A percentile compares a stretch with the other conserved stretches of the same genome.
Evolutionary conservation across 495 filamentous ascomycete species (phyloP).

Genomic region (Penicillium silybi): DNA sequence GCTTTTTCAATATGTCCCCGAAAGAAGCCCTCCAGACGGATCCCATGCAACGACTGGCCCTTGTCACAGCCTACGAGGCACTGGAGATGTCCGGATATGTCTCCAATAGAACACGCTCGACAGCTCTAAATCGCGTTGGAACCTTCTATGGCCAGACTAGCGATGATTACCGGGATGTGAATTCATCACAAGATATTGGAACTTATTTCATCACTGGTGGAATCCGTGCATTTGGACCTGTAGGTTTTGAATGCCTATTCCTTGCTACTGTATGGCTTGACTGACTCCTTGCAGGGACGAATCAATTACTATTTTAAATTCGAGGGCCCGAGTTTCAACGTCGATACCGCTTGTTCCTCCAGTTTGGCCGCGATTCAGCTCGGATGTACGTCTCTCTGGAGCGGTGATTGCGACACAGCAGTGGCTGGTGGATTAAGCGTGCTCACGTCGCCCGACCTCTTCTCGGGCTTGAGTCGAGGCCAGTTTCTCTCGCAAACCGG

Average conservation of each 20-base stretch:
- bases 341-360: constrained; percentile 85
- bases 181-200: constrained; percentile 76
- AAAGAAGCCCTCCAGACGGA: constrained; percentile 81
- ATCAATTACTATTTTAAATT: constrained; percentile 83
- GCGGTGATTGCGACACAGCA: constrained; percentile 73
- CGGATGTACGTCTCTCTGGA: constrained; percentile 71
- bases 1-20: constrained; percentile 91
- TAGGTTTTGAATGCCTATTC: too few species aligned
- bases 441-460: constrained; percentile 76
- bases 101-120: constrained; percentile 73
- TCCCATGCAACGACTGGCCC: constrained; percentile 75
- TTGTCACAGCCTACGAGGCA: constrained; percentile 80
- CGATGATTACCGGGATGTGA: constrained; percentile 82
- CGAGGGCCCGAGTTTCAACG: constrained; percentile 69
- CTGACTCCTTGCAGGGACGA: too few species aligned
- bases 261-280: too few species aligned
- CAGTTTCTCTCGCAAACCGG: constrained; percentile 74
- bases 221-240: constrained; percentile 75
- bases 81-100: constrained; percentile 83
- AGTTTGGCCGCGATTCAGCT: constrained; percentile 73
- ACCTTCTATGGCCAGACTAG: constrained; percentile 85
- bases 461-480: constrained; percentile 68
- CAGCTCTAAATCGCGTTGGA: constrained; percentile 70
- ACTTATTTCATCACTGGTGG: constrained; percentile 88
- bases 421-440: constrained; percentile 73